phyloP scores from a whole-genome alignment of 768 basidiomycete species.

The Naganishia vaughanmartiniae region DNA sequence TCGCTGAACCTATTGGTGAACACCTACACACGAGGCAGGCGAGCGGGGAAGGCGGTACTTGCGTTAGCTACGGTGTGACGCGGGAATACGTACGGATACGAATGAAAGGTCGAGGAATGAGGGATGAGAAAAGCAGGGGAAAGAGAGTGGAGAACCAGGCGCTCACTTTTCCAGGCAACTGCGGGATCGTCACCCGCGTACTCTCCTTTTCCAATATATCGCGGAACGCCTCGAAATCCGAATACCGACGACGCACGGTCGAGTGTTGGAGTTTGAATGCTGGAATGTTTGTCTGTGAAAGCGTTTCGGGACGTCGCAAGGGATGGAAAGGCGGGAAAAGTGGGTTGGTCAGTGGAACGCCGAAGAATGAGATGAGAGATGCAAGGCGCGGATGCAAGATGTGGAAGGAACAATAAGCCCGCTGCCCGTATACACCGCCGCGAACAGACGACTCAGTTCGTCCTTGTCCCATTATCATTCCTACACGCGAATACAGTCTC shows the following conservation, averaged over 20 bases:
- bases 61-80: no score
- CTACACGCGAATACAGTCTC: no score
- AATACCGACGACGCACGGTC: slow-evolving; percentile 80
- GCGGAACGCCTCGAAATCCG: slow-evolving; percentile 93
- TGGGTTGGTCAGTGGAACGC: not conserved
- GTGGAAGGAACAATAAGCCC: no score
- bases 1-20: slow-evolving; percentile 98
- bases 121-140: no score
- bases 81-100: no score
- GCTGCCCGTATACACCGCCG: no score
- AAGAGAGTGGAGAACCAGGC: not conserved
- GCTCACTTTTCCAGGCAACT: slow-evolving; percentile 78
- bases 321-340: not conserved
- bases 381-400: no score
- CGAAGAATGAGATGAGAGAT: no score
- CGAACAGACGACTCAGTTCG: no score
- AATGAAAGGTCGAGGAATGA: no score
- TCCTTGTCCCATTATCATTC: no score
- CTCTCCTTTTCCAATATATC: slow-evolving; percentile 96
- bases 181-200: slow-evolving; percentile 94
- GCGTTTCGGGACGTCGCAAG: not conserved
- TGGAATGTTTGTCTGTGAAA: slow-evolving; percentile 88
- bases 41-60: not conserved
- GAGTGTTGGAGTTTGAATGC: slow-evolving; percentile 97
- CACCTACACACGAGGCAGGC: slow-evolving; percentile 54